These are phyloP conservation scores for Hortiboletus campestris DNA, from an alignment of 768 basidiomycete species.

Conservation along the genomic window DNA sequence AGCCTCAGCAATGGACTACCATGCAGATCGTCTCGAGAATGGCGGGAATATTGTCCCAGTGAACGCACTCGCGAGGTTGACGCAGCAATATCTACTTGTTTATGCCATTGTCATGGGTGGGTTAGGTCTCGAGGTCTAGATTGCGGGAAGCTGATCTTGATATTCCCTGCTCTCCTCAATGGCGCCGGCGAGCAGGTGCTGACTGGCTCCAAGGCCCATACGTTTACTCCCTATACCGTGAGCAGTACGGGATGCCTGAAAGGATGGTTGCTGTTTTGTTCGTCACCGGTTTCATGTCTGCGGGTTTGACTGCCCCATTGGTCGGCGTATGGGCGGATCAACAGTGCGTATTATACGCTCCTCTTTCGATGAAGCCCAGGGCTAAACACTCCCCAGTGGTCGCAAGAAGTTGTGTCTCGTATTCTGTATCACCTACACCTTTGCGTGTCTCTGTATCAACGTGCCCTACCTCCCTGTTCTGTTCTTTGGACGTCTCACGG, in stretches of 20 bases:
- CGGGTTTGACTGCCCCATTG: conserved; percentile 64
- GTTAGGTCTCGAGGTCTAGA: conserved; percentile 13
- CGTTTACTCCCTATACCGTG: conserved; percentile 69
- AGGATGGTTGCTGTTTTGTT: conserved; percentile 67
- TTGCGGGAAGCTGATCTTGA: neutral
- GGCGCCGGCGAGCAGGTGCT: conserved; percentile 43
- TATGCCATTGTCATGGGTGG: conserved; percentile 74
- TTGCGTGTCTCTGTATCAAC: conserved; percentile 58
- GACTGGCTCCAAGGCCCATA: conserved; percentile 84
- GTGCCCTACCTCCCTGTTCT: conserved; percentile 58
- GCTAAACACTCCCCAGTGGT: conserved; percentile 43
- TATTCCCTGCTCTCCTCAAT: neutral
- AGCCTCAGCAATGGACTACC: conserved; percentile 23
- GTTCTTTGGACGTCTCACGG: conserved; percentile 61
- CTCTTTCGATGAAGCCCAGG: neutral
- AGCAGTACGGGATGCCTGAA: conserved; percentile 65
- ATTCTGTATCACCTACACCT: conserved; percentile 67
- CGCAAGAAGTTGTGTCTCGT: conserved; percentile 64
- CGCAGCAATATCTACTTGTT: conserved; percentile 58
- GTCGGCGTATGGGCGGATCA: conserved; percentile 80
- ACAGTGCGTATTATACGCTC: conserved; percentile 39
- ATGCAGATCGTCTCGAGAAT: conserved; percentile 30
- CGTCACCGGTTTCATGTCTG: conserved; percentile 74
- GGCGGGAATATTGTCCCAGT: conserved; percentile 24
- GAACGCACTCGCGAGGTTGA: conserved; percentile 32